Percentiles rank a stretch among this genome's conserved stretches.
Conservation (phyloP, 257 asterid genomes). For the Primulina eburnea region DNA sequence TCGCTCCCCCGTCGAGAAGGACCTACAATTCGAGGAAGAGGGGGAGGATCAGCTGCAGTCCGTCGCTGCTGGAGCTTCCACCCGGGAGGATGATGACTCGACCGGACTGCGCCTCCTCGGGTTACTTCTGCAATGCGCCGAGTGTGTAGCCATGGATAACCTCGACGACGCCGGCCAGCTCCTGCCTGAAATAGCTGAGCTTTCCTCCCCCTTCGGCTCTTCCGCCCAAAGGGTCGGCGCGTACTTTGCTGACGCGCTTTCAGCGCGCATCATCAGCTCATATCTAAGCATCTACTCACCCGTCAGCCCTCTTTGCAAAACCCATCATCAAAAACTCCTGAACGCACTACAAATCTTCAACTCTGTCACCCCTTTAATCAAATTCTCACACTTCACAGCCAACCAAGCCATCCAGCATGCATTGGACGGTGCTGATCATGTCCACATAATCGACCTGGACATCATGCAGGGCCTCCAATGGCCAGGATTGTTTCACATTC, state of each 20-base stretch:
- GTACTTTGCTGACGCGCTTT: conserved; percentile 85
- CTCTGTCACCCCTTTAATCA: conserved; percentile 69
- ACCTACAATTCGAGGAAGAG: conserved; percentile 25
- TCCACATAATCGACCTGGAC: conserved; percentile 92
- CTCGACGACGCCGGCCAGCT: conserved; percentile 64
- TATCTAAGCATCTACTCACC: conserved; percentile 68
- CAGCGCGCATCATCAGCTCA: conserved; percentile 66
- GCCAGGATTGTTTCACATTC: conserved; percentile 91
- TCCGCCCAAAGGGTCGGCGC: conserved; percentile 94
- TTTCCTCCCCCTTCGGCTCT: conserved; percentile 87
- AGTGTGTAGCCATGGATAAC: conserved; percentile 72
- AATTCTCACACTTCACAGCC: conserved; percentile 93
- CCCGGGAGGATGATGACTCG: conserved; percentile 30
- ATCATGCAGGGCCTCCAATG: conserved; percentile 98
- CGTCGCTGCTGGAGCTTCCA: background rate
- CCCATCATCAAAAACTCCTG: conserved; percentile 62
- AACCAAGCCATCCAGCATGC: conserved; percentile 88
- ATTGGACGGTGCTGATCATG: conserved; percentile 72
- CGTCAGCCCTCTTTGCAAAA: conserved; percentile 30
- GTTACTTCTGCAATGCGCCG: conserved; percentile 82
- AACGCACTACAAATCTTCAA: conserved; percentile 73
- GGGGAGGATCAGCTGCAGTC: conserved; percentile 19
- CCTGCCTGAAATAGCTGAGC: conserved; percentile 78
- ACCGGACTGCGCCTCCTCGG: conserved; percentile 73
- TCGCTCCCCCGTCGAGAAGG: conserved; percentile 26